Evolutionary conservation across 176 grass and related monocot species (phyloP).

Genomic region (Avena atlantica): DNA sequence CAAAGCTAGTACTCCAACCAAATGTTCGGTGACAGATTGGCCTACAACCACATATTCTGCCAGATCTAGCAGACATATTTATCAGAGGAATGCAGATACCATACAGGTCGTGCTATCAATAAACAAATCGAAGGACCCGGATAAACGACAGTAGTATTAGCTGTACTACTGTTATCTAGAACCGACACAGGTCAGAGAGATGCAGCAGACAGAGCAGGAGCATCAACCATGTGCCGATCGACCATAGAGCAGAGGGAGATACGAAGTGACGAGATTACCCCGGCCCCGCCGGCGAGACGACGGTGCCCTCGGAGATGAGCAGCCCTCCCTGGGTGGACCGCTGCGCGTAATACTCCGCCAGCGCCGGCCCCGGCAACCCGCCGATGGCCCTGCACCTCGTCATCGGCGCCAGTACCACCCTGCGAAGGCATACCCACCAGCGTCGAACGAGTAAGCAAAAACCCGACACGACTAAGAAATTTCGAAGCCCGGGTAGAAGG

Average conservation of each 20-base stretch:
- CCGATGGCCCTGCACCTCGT: conserved; percentile 85
- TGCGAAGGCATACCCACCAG: neutral
- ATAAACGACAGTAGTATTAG: neutral
- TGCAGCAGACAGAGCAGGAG: neutral
- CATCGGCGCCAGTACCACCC: conserved; percentile 93
- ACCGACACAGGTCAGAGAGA: neutral
- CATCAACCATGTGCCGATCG: conserved; percentile 37
- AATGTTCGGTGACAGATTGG: neutral
- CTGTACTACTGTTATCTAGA: neutral
- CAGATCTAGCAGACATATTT: conserved; percentile 31
- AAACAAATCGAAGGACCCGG: neutral
- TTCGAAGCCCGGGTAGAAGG: neutral
- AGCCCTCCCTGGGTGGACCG: conserved; percentile 73
- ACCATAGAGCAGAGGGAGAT: neutral
- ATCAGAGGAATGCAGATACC: neutral
- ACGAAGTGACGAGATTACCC: conserved; percentile 65
- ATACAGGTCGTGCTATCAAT: neutral
- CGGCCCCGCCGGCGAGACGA: conserved; percentile 68
- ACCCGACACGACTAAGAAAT: neutral
- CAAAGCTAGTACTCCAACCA: neutral
- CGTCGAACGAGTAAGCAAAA: neutral
- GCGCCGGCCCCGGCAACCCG: conserved; percentile 63
- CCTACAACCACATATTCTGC: neutral
- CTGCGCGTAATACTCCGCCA: conserved; percentile 82
- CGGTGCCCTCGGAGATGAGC: conserved; percentile 89